Evolutionary conservation across 2,329 filamentous ascomycete species (phyloP).

Genomic region (Monilinia laxa): DNA sequence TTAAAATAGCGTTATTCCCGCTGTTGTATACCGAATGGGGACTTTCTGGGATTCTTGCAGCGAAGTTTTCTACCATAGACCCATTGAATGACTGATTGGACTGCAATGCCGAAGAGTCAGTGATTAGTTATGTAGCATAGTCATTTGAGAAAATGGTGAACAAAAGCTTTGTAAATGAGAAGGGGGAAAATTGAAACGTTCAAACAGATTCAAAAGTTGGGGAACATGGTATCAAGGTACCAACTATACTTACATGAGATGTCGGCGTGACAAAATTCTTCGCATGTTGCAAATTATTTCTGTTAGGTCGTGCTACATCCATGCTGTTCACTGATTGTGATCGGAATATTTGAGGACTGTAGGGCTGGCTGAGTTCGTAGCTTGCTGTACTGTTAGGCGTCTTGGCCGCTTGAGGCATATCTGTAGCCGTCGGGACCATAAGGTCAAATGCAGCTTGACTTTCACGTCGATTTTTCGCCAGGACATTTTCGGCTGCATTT

Average conservation of each 20-base stretch:
- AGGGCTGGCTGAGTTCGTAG: constrained; percentile 30
- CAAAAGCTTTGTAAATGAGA: neutral
- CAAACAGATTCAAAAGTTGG: neutral
- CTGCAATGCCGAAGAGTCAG: neutral
- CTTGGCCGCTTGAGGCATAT: constrained; percentile 31
- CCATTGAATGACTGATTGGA: constrained; percentile 18
- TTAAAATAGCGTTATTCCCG: neutral
- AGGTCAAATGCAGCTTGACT: constrained; percentile 38
- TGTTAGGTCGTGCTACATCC: constrained; percentile 15
- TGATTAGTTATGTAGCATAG: neutral
- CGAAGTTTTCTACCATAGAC: constrained; percentile 7
- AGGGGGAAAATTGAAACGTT: neutral
- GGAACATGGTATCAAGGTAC: neutral
- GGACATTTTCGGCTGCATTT: constrained; percentile 26
- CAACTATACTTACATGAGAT: constrained; percentile 1
- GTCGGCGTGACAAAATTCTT: constrained; percentile 22
- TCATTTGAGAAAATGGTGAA: neutral
- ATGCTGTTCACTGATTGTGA: constrained; percentile 24
- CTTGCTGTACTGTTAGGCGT: constrained; percentile 34
- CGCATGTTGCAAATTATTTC: constrained; percentile 21
- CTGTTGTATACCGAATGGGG: neutral
- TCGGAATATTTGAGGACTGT: constrained; percentile 31
- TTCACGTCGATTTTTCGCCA: constrained; percentile 28
- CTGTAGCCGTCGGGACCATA: constrained; percentile 27
- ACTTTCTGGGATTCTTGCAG: constrained; percentile 13